These are phyloP conservation scores for Arthrobotrys iridis DNA, from an alignment of 2,329 filamentous ascomycete genomes.

Conservation along the genomic window DNA sequence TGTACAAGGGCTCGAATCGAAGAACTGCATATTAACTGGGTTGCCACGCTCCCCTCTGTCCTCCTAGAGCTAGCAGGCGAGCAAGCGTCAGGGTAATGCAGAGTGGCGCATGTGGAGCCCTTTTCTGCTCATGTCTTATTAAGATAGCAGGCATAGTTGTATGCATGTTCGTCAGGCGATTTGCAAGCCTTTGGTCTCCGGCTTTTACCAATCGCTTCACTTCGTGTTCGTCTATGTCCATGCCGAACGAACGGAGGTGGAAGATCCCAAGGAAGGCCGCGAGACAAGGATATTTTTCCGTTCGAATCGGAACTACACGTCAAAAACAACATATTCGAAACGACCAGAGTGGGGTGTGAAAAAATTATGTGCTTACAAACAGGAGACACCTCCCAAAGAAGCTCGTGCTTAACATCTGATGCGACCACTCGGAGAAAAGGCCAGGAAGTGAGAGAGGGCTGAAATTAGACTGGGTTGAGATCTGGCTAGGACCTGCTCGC, in stretches of 20 bases:
- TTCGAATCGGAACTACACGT: conserved; percentile 51
- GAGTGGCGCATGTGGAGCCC: conserved; percentile 44
- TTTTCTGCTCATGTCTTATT: conserved; percentile 21
- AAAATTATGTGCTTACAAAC: conserved; percentile 3
- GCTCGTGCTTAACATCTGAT: conserved; percentile 7
- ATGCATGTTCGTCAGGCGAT: conserved; percentile 45
- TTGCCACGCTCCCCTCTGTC: conserved; percentile 41
- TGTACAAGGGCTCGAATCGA: conserved; percentile 42
- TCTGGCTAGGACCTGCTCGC: conserved; percentile 16
- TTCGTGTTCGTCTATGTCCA: conserved; percentile 30
- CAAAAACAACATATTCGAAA: conserved; percentile 54
- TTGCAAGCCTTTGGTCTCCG: conserved; percentile 16
- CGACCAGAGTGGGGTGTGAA: conserved; percentile 34
- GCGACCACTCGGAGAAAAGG: conserved; percentile 51
- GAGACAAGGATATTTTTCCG: conserved; percentile 52
- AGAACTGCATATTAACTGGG: conserved; percentile 44
- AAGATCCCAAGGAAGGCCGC: conserved; percentile 25
- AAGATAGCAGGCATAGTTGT: conserved; percentile 44
- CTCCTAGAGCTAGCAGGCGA: conserved; percentile 32
- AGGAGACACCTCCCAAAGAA: conserved; percentile 42
- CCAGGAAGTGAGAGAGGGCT: conserved; percentile 12
- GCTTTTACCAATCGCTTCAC: conserved; percentile 50
- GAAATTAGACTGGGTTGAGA: conserved; percentile 8
- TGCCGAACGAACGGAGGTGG: conserved; percentile 13
- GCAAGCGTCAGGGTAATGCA: conserved; percentile 49